Percentiles rank a stretch among this genome's conserved stretches.
Evolutionary conservation across 306 rosid species (phyloP).

Genomic region (Glycyrrhiza uralensis): DNA sequence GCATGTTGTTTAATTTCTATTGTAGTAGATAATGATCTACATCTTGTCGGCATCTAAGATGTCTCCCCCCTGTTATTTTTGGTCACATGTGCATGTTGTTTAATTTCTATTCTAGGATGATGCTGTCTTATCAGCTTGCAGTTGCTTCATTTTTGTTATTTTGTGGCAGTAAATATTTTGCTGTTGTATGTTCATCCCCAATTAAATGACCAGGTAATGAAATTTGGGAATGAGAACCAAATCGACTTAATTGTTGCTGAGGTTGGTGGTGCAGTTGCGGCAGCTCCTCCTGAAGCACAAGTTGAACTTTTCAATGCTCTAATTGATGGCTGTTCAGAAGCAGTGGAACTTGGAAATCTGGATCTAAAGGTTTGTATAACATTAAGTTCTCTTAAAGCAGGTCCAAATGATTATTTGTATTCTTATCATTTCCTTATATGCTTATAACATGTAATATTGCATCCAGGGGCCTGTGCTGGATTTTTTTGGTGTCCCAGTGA

Average conservation of each 20-base stretch:
- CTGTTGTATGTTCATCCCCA: conserved; percentile 13
- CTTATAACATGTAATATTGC: conserved; percentile 33
- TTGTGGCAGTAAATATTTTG: background rate
- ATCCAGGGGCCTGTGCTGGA: conserved; percentile 93
- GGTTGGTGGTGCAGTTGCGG: conserved; percentile 79
- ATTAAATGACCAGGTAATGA: conserved; percentile 67
- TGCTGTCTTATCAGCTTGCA: background rate
- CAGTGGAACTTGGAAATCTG: conserved; percentile 67
- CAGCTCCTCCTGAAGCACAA: conserved; percentile 66
- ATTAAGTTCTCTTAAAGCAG: background rate
- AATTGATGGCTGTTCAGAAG: conserved; percentile 85
- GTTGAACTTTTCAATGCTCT: conserved; percentile 77
- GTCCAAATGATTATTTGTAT: conserved; percentile 7
- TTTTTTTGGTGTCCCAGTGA: conserved; percentile 92
- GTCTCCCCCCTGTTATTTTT: background rate
- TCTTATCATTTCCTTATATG: conserved; percentile 15
- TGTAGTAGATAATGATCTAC: background rate
- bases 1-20: background rate
- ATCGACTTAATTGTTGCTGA: conserved; percentile 69
- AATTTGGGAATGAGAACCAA: conserved; percentile 90
- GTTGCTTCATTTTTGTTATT: conserved; percentile 9
- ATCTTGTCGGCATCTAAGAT: background rate
- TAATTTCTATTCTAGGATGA: background rate
- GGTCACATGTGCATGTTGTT: too few species aligned
- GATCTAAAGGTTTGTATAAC: conserved; percentile 77